Percentiles rank a stretch among this genome's conserved stretches.
phyloP scores from a whole-genome alignment of 257 asterid genomes.

The Salvia hispanica region DNA sequence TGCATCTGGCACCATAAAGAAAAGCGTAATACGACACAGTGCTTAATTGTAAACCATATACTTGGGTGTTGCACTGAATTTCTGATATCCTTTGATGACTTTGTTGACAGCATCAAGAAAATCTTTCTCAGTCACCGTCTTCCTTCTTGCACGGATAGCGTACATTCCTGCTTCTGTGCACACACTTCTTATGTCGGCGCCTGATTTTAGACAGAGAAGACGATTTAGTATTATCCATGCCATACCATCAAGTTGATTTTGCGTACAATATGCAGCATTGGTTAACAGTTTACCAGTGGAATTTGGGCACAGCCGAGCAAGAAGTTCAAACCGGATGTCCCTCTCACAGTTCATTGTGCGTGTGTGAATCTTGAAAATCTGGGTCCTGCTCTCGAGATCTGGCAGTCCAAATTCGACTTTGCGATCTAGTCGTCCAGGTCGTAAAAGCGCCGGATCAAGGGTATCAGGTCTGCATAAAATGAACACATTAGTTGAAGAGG shows the following conservation, averaged over 20 bases:
- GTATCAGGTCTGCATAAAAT: constrained; percentile 76
- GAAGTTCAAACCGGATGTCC: constrained; percentile 76
- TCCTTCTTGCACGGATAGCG: constrained; percentile 88
- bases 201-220: constrained; percentile 37
- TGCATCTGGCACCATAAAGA: neutral
- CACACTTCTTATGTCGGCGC: constrained; percentile 92
- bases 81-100: constrained; percentile 94
- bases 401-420: constrained; percentile 98
- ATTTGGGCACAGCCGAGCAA: constrained; percentile 95
- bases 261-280: neutral
- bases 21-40: neutral
- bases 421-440: constrained; percentile 93
- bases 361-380: constrained; percentile 84
- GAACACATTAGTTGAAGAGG: neutral
- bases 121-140: constrained; percentile 93
- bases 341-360: constrained; percentile 92
- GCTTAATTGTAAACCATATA: constrained; percentile 87
- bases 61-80: constrained; percentile 93
- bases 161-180: constrained; percentile 98
- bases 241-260: constrained; percentile 17
- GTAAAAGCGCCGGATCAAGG: constrained; percentile 86
- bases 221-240: neutral
- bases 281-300: constrained; percentile 49
- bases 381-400: constrained; percentile 89
- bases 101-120: constrained; percentile 93